These are phyloP conservation scores for Curvularia sp. DNA, from an alignment of 2,329 filamentous ascomycete genomes.

Conservation along the genomic window DNA sequence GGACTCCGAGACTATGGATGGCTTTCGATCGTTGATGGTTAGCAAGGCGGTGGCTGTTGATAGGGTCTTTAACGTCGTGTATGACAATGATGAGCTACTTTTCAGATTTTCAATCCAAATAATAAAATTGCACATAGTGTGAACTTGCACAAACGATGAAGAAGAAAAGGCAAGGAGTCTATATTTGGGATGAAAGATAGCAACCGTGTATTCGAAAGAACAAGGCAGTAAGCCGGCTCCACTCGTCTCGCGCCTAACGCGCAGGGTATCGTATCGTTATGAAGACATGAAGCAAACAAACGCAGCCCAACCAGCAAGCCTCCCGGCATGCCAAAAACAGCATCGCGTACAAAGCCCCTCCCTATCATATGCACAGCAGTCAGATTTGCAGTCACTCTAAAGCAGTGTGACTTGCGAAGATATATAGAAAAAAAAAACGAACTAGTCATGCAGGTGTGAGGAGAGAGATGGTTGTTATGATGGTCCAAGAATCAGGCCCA, in stretches of 20 bases:
- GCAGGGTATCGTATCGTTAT: slow-evolving; percentile 6
- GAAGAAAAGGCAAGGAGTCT: neutral
- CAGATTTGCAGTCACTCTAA: neutral
- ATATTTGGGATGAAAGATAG: neutral
- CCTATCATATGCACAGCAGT: neutral
- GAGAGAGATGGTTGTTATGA: neutral
- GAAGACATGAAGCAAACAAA: slow-evolving; percentile 4
- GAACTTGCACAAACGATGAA: neutral
- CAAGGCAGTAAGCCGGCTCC: neutral
- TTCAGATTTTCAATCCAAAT: neutral
- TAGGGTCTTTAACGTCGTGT: neutral
- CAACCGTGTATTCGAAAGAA: neutral
- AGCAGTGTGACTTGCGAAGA: neutral
- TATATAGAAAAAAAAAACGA: neutral
- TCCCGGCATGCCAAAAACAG: neutral
- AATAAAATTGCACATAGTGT: no score
- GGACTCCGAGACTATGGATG: neutral
- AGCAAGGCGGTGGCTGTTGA: neutral
- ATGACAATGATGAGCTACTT: neutral
- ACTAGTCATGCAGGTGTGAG: neutral
- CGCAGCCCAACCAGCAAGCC: neutral
- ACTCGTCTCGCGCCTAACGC: slow-evolving; percentile 1
- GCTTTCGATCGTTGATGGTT: neutral
- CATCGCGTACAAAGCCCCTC: neutral
- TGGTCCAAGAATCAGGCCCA: neutral